Conservation (phyloP, 352 stramenopile genomes). For the Phytophthora macrochlamydospora region DNA sequence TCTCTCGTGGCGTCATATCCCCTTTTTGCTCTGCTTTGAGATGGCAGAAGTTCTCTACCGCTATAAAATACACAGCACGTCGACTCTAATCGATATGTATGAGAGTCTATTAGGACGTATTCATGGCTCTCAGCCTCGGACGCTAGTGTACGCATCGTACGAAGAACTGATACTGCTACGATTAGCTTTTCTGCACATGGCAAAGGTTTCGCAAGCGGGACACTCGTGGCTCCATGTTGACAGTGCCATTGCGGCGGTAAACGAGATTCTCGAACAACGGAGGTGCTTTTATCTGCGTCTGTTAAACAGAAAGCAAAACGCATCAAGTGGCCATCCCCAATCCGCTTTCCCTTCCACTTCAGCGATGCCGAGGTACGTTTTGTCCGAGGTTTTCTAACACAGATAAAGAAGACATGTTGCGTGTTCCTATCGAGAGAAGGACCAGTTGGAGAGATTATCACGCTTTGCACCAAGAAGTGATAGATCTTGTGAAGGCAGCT, state of each 20-base stretch:
- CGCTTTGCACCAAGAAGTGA: conserved; percentile 45
- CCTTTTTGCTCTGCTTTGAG: conserved; percentile 65
- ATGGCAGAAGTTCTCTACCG: conserved; percentile 68
- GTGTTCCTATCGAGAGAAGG: conserved; percentile 26
- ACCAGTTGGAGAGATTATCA: conserved; percentile 54
- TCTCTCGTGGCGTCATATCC: conserved; percentile 61
- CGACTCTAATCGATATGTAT: conserved; percentile 49
- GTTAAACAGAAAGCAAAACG: conserved; percentile 26
- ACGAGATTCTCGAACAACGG: conserved; percentile 42
- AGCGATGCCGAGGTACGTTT: conserved; percentile 41
- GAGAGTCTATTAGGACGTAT: conserved; percentile 63
- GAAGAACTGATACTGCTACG: conserved; percentile 63
- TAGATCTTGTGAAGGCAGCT: conserved; percentile 31
- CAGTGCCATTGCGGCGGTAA: conserved; percentile 25
- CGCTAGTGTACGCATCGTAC: conserved; percentile 37
- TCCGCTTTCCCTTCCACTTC: conserved; percentile 35
- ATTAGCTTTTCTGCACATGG: conserved; percentile 57
- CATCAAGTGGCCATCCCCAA: conserved; percentile 36
- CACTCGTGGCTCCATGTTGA: conserved; percentile 25
- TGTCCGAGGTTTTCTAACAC: conserved; percentile 36
- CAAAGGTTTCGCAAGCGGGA: conserved; percentile 23
- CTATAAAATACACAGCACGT: conserved; percentile 14
- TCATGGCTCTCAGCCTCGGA: conserved; percentile 34
- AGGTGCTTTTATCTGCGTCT: background rate
- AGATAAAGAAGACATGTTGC: conserved; percentile 40